These are phyloP conservation scores for Arctium lappa DNA, from an alignment of 129 eudicot species.

Conservation along the genomic window DNA sequence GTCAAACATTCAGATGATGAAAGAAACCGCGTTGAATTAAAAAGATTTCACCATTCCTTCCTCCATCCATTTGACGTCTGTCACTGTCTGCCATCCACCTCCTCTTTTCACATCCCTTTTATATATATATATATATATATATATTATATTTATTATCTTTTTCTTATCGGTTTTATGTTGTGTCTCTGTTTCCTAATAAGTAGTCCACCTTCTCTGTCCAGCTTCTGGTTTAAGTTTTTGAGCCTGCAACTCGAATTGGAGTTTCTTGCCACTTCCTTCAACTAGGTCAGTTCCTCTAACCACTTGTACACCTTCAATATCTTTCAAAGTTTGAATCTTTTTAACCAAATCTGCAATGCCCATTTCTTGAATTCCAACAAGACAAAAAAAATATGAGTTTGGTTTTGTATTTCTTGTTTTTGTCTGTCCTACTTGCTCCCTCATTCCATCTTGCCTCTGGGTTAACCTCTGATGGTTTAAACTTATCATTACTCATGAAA, in stretches of 20 bases:
- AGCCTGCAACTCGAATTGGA: background rate
- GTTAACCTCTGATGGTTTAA: slow-evolving; percentile 53
- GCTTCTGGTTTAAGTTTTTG: background rate
- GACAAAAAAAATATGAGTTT: background rate
- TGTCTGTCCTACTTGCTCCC: background rate
- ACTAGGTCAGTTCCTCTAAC: background rate
- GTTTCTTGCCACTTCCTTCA: background rate
- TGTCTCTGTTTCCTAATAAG: background rate
- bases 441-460: slow-evolving; percentile 13
- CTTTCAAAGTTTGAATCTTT: background rate
- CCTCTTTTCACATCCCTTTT: background rate
- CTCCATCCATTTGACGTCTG: background rate
- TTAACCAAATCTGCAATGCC: background rate
- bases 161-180: no score
- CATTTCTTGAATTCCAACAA: background rate
- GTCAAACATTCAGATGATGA: background rate
- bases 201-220: background rate
- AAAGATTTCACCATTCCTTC: background rate
- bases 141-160: no score
- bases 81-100: background rate
- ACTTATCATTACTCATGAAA: slow-evolving; percentile 46
- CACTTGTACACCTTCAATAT: background rate
- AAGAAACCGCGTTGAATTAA: background rate
- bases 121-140: no score
- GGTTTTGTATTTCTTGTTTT: slow-evolving; percentile 11